Base-by-base conservation (phyloP, 768 basidiomycete genomes). In the Tephrocybe rancida region DNA sequence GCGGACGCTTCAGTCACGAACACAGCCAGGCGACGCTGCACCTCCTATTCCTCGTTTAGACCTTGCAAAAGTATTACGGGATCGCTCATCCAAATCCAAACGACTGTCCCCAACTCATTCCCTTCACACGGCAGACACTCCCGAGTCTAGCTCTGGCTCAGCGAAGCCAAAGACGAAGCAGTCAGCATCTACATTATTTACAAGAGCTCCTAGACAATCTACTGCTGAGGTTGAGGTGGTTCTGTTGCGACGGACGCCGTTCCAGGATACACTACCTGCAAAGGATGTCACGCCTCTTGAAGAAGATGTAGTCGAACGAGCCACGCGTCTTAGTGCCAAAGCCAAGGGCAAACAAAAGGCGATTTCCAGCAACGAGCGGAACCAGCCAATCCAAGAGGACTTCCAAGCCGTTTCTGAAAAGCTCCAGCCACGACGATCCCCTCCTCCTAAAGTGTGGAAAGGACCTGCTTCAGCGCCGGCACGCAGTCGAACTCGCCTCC, bases 391-490 rank as follows among this genome's bases (percentile, higher is more conserved):
- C 4, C 11, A 37, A 37, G 16, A 37, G 7, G n/a, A 41, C 39
- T 41, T 41, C n/a, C n/a, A n/a, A n/a, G n/a, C n/a, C 39, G 18
- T 41, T 22, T 16, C 18, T 29, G 60, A n/a, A 52, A 45, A 25
- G 52, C 61, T 51, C 49, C 55, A 41, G 60, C 62, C 53, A 8
- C 63, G 69, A 64, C 60, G 65, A 54, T 61, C 59, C 21, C 50
- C 60, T 48, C 44, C 62, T 50, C 24, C 32, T 7, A 50, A 16
- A 29, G 37, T 13, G 18, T 32, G 27, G 30, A 51, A 52, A 24
- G 32, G 13, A 14, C 5, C 4, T 13, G 29, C 27, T 10, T 32
- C 43, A 5, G 14, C 10, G 19, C 19, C 39, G n/a, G 29, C 58
- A 7, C 42, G 14, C 1, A 30, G 35, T 21, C 32, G n/a, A 18